These are phyloP conservation scores for Skeletonema marinoi DNA, from an alignment of 108 stramenopile genomes.

Conservation along the genomic window DNA sequence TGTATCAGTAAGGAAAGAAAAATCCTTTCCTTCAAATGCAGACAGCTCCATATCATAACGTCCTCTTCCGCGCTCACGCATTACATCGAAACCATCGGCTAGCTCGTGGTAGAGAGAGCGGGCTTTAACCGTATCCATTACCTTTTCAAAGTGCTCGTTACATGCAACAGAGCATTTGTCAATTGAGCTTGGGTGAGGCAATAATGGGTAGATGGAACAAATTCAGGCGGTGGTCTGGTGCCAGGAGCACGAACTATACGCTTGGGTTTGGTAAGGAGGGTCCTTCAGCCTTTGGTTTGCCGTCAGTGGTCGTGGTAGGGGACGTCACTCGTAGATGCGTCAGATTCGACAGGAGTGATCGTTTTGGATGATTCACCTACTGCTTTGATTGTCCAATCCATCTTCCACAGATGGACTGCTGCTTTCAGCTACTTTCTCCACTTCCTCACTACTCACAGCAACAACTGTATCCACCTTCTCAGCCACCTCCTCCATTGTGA, in stretches of 20 bases:
- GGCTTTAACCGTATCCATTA: constrained; percentile 84
- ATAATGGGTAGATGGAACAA: constrained; percentile 50
- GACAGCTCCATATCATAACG: constrained; percentile 87
- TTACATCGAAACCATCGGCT: constrained; percentile 85
- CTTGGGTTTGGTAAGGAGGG: background rate
- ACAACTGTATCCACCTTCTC: background rate
- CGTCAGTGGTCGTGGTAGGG: background rate
- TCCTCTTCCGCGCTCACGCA: constrained; percentile 86
- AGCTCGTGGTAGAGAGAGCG: constrained; percentile 75
- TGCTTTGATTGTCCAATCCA: background rate
- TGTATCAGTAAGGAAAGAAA: constrained; percentile 68
- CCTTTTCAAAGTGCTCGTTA: constrained; percentile 82
- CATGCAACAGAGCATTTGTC: constrained; percentile 64
- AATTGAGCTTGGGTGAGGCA: constrained; percentile 68
- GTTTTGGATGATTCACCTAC: constrained; percentile 8
- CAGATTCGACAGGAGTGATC: constrained; percentile 32
- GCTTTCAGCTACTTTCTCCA: constrained; percentile 9
- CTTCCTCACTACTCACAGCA: constrained; percentile 10
- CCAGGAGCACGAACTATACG: constrained; percentile 11
- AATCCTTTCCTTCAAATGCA: constrained; percentile 63
- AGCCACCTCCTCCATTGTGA: background rate
- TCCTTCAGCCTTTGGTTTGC: background rate
- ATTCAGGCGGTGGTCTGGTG: constrained; percentile 12
- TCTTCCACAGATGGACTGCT: background rate
- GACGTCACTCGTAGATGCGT: constrained; percentile 22